These are phyloP conservation scores for Trypanosoma cruzi DNA, from an alignment of 208 protist species.

Conservation along the genomic window DNA sequence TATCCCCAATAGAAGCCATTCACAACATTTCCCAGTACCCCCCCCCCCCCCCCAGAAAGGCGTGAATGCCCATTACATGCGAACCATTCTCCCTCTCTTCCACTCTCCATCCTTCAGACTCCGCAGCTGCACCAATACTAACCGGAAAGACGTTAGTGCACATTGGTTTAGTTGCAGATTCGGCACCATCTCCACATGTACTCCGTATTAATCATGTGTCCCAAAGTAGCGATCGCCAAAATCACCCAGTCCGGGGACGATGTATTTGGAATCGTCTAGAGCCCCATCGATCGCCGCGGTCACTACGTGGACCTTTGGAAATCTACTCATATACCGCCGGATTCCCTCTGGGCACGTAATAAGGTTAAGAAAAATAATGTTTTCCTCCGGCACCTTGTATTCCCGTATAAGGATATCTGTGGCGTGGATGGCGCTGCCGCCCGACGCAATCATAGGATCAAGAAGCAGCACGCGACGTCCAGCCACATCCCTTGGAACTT, in stretches of 20 bases:
- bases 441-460: slow-evolving; percentile 97
- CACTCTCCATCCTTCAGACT: neutral
- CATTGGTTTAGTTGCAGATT: neutral
- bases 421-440: slow-evolving; percentile 84
- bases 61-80: neutral
- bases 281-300: slow-evolving; percentile 90
- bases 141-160: neutral
- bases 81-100: neutral
- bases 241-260: slow-evolving; percentile 96
- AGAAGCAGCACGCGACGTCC: slow-evolving; percentile 93
- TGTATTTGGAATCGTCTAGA: slow-evolving; percentile 94
- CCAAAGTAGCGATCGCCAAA: slow-evolving; percentile 98
- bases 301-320: slow-evolving; percentile 92
- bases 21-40: neutral
- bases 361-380: slow-evolving; percentile 97
- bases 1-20: neutral
- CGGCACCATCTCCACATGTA: neutral
- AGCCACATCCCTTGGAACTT: slow-evolving; percentile 95
- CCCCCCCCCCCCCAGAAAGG: too few species aligned
- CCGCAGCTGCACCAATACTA: neutral
- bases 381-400: slow-evolving; percentile 89
- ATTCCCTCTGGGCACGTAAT: slow-evolving; percentile 93
- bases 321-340: slow-evolving; percentile 54
- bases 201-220: slow-evolving; percentile 49
- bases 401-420: slow-evolving; percentile 80